Base-by-base conservation (phyloP, 1,284 basidiomycete genomes). In the Pseudozyma sp. region DNA sequence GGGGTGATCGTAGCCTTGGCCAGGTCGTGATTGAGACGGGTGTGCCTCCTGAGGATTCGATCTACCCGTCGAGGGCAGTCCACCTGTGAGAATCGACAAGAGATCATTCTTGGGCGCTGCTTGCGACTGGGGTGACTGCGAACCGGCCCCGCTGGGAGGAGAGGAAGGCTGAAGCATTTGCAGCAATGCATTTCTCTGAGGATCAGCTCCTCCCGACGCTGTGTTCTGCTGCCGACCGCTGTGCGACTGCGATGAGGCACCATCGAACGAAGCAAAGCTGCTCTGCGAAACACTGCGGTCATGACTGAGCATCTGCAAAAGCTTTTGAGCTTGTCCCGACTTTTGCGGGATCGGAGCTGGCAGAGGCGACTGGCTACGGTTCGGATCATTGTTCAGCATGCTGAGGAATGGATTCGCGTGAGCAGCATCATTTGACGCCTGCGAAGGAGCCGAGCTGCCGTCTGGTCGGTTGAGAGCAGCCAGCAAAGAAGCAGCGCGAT, bases 321-420 rank as follows among this genome's bases (percentile, higher is more conserved):
- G 57, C 50, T 74, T 80, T 38, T 73, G 70, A 6, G 72, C 66
- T 57, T 78, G 77, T 10, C 67, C 64, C 6, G 66, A 71, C 62
- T 79, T 81, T 36, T 78, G 70, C 35, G 78, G 72, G 12, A 52
- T 36, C 11, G 78, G 79, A 19, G 79, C 79, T 13, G 79, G 78
- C 34, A 81, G 64, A 6, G 79, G 79, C 13, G 79, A 78, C 44
- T 72, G 70, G 49, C 64, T 68, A 55, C 69, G 64, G 52, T 69
- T 52, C 25, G 65, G 60, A 42, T 68, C 67, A 36, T 76, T 76
- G 56, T 47, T 47, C 11, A 70, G 59, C 59, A 70, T 66, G 49
- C 57, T 64, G 3, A 80, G 70, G 16, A 79, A 60, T 40, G 75
- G 52, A 31, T 66, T 21, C 5, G 50, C 40, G 11, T 48, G 42